Evolutionary conservation across 73 alveolate species (phyloP), one percentile per base, ranked within the genome.

Genomic region (Paraurostyla sp.): DNA sequence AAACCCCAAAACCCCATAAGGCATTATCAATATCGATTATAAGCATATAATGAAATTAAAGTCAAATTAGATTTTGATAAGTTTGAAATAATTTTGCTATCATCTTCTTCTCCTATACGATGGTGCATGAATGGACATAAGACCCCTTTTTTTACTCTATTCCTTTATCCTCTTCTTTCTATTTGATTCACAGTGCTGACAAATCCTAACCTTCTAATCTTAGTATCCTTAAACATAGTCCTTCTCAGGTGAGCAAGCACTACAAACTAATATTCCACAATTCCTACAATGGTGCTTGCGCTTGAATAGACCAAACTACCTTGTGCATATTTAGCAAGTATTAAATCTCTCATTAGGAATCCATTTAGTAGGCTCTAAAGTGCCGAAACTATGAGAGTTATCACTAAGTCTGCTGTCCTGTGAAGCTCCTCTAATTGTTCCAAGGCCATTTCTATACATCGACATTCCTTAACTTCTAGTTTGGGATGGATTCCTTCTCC

Each of bases 281-380:
- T 36, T 23, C 41, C 91, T 9, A 58, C 91, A 81, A 60, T 81
- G 91, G 33, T 81, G 91, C 71, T 60, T 81, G 15, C 91, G 25
- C 22, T 29, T 59, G 69, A 81, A 27, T 0, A 81, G 6, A 15
- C 54, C 51, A 49, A 35, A 41, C 46, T n/a, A 36, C 27, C 48
- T 49, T 30, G 33, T 1, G 52, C 91, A 81, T 6, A 60, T 4
- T 43, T 59, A 7, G 40, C 91, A 81, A 41, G 6, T 20, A 29
- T 30, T 23, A 22, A 18, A 29, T 23, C 49, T 32, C 52, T 81
- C 91, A 63, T 81, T 58, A 11, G 91, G 91, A 27, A 62, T 60
- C 91, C 91, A 81, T 36, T 43, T 81, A 7, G 84, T 59, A 25
- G 83, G 71, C 27, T 60, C 71, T 7, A 60, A 11, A 4, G 51